A percentile compares a stretch with the other conserved stretches of the same genome.
Conservation (phyloP, 164 flowering plant genomes). For the Sextonia rubra region DNA sequence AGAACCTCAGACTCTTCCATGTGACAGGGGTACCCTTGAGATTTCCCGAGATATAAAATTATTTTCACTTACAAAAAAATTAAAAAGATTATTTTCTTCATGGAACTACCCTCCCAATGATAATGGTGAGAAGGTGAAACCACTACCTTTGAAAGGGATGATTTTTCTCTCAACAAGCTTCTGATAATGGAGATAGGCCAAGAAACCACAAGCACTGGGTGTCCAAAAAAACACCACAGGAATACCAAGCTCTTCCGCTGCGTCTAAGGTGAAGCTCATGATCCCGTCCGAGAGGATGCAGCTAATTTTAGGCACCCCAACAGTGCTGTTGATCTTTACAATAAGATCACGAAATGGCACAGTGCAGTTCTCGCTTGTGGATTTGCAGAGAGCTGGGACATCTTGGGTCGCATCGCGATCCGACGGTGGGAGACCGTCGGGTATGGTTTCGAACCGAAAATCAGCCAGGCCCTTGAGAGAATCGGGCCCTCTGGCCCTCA, state of each 20-base stretch:
- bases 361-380: slow-evolving; percentile 11
- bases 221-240: slow-evolving; percentile 12
- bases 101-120: too few relatives aligned
- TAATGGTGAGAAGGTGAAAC: not conserved
- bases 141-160: slow-evolving; percentile 13
- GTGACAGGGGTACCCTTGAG: too few relatives aligned
- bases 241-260: slow-evolving; percentile 9
- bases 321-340: not conserved
- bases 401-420: slow-evolving; percentile 39
- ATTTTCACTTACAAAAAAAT: too few relatives aligned
- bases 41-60: too few relatives aligned
- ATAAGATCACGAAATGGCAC: slow-evolving; percentile 2
- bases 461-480: slow-evolving; percentile 13
- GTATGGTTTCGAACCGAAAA: slow-evolving; percentile 30
- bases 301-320: slow-evolving; percentile 4
- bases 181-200: not conserved
- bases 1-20: too few relatives aligned
- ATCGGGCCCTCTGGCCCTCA: slow-evolving; percentile 10
- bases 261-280: slow-evolving; percentile 8
- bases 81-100: too few relatives aligned
- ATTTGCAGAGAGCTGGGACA: slow-evolving; percentile 24
- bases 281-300: slow-evolving; percentile 13
- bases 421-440: slow-evolving; percentile 40
- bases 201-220: slow-evolving; percentile 13
- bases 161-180: slow-evolving; percentile 6